Percentiles rank a stretch among this genome's conserved stretches.
Evolutionary conservation across 2,329 filamentous ascomycete species (phyloP).

Genomic region (Diaporthe destruens): DNA sequence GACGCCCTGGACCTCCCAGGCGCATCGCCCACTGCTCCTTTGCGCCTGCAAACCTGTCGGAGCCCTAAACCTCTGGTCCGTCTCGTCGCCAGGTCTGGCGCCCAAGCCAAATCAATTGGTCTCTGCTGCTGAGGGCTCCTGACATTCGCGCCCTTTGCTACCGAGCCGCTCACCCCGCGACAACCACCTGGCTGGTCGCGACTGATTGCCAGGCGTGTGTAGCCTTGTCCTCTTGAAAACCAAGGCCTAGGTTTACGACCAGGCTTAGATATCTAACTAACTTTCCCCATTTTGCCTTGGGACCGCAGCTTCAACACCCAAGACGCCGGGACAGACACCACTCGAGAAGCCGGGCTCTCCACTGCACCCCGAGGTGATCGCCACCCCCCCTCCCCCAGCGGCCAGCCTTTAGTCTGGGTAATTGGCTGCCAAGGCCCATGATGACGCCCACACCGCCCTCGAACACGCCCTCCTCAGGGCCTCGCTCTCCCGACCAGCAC

Average conservation of each 20-base stretch:
- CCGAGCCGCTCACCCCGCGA: slow-evolving; percentile 27
- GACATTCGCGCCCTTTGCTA: slow-evolving; percentile 6
- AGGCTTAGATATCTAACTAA: no score
- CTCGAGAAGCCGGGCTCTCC: background rate
- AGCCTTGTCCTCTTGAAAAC: background rate
- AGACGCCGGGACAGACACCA: background rate
- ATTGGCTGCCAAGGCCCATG: slow-evolving; percentile 42
- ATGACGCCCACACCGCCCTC: slow-evolving; percentile 86
- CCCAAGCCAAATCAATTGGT: background rate
- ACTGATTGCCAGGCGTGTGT: slow-evolving; percentile 1
- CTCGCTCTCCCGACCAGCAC: slow-evolving; percentile 85
- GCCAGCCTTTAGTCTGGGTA: background rate
- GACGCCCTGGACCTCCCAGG: background rate
- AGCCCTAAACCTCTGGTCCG: background rate
- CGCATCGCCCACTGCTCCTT: background rate
- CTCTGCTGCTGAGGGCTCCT: background rate
- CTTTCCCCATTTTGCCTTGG: background rate
- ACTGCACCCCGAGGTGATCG: background rate
- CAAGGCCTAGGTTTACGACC: background rate
- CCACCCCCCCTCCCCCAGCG: background rate
- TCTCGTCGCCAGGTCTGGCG: slow-evolving; percentile 6
- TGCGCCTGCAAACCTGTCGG: background rate
- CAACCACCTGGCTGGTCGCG: slow-evolving; percentile 10
- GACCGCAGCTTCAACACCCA: background rate
- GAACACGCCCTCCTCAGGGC: slow-evolving; percentile 79